Evolutionary conservation across 2,329 filamentous ascomycete genomes (phyloP).

Genomic region (Monosporascus sp.): DNA sequence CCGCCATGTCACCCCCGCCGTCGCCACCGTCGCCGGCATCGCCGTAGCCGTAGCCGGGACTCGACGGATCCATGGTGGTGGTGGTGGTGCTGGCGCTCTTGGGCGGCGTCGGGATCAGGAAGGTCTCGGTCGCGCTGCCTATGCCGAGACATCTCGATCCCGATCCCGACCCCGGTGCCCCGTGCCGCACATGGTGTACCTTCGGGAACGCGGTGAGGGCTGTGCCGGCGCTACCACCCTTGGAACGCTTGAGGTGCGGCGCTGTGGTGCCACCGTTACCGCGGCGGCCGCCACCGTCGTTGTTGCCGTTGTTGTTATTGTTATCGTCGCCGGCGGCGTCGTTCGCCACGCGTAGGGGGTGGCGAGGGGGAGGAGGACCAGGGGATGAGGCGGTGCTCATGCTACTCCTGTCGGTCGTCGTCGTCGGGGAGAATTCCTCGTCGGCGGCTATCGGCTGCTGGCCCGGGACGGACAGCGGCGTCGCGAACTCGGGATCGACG

Average conservation of each 20-base stretch:
- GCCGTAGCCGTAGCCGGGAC: not conserved
- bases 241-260: not conserved
- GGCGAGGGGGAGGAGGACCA: too few relatives aligned
- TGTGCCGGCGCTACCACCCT: slow-evolving; percentile 10
- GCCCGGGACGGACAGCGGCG: not conserved
- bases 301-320: not conserved
- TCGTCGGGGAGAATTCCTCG: not conserved
- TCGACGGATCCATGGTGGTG: not conserved
- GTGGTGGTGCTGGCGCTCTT: not conserved
- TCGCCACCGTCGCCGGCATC: not conserved
- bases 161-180: not conserved
- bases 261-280: not conserved
- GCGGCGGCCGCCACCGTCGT: not conserved
- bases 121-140: too few relatives aligned
- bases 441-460: not conserved
- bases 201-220: slow-evolving; percentile 25
- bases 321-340: slow-evolving; percentile 13
- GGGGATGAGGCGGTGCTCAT: slow-evolving; percentile 6
- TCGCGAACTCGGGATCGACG: not conserved
- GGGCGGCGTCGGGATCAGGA: too few relatives aligned
- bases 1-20: not conserved
- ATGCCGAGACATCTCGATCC: too few relatives aligned
- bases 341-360: too few relatives aligned
- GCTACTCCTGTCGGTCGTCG: slow-evolving; percentile 3
- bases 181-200: slow-evolving; percentile 14